A percentile compares a stretch with the other conserved stretches of the same genome.
Evolutionary conservation across 768 basidiomycete genomes (phyloP).

Genomic region (Pilatotrama ljubarskyi): DNA sequence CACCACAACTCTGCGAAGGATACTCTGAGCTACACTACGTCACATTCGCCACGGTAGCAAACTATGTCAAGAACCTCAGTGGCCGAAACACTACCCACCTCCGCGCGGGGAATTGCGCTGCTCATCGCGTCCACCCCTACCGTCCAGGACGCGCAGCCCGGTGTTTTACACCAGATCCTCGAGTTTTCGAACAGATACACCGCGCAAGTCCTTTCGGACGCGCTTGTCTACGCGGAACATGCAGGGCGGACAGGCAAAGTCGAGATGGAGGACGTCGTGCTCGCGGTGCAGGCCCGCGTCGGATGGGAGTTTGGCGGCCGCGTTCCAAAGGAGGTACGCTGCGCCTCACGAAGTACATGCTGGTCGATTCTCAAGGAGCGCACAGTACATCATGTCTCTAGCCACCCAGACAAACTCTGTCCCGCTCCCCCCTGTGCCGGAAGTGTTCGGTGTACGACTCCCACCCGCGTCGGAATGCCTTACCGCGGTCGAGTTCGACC

Average conservation of each 20-base stretch:
- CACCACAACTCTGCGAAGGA: too few relatives aligned
- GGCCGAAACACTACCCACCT: constrained; percentile 76
- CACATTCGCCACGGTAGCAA: too few relatives aligned
- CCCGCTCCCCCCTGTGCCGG: constrained; percentile 81
- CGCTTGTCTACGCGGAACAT: constrained; percentile 85
- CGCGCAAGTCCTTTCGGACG: constrained; percentile 79
- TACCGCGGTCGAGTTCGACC: constrained; percentile 81
- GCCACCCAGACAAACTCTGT: constrained; percentile 82
- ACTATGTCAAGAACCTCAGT: constrained; percentile 44
- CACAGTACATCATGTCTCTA: constrained; percentile 73
- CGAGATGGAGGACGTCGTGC: constrained; percentile 78
- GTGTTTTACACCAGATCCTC: constrained; percentile 82
- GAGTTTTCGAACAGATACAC: constrained; percentile 88
- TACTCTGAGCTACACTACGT: too few relatives aligned
- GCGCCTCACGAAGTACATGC: background rate
- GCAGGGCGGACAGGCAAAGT: constrained; percentile 76
- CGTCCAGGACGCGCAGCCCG: constrained; percentile 84
- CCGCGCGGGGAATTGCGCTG: constrained; percentile 81
- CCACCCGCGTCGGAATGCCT: constrained; percentile 69
- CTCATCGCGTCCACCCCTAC: constrained; percentile 81
- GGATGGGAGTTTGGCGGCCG: constrained; percentile 92
- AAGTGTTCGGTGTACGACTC: constrained; percentile 85
- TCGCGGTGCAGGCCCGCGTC: constrained; percentile 85
- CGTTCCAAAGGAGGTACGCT: constrained; percentile 83
- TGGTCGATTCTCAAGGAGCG: background rate